A percentile compares a stretch with the other conserved stretches of the same genome.
Evolutionary conservation across 2,329 filamentous ascomycete genomes (phyloP).

Genomic region (Diaporthe humulicola): DNA sequence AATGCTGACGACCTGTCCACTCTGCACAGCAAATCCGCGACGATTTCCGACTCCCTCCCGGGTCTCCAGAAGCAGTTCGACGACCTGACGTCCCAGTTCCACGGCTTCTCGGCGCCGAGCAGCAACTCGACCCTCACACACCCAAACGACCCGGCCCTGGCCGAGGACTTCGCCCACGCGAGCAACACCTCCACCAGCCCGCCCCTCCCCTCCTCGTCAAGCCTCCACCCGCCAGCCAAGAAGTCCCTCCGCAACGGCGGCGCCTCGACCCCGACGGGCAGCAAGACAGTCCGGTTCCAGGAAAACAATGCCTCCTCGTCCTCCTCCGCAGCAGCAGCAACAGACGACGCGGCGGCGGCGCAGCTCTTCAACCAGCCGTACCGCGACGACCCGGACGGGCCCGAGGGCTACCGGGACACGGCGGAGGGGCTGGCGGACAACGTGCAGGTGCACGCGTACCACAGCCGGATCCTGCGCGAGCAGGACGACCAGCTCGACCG

Average conservation of each 20-base stretch:
- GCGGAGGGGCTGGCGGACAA: conserved; percentile 74
- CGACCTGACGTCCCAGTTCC: conserved; percentile 85
- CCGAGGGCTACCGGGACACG: conserved; percentile 71
- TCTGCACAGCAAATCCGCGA: conserved; percentile 57
- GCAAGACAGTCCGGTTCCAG: conserved; percentile 89
- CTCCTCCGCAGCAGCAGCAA: conserved; percentile 51
- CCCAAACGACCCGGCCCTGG: conserved; percentile 75
- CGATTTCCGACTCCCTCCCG: conserved; percentile 74
- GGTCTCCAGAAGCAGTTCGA: conserved; percentile 80
- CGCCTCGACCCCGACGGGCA: conserved; percentile 55
- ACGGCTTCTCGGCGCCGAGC: conserved; percentile 69
- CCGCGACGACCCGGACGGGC: conserved; percentile 75
- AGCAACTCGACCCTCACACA: conserved; percentile 66
- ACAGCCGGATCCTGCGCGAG: conserved; percentile 83
- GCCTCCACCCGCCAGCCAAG: conserved; percentile 42
- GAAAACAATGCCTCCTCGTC: conserved; percentile 70
- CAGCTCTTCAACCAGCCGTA: conserved; percentile 70
- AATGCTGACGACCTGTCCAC: conserved; percentile 66
- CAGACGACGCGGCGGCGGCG: conserved; percentile 67
- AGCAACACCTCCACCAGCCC: conserved; percentile 53
- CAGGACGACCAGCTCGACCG: conserved; percentile 95
- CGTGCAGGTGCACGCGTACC: conserved; percentile 88
- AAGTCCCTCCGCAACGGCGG: conserved; percentile 49
- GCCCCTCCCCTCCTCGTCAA: conserved; percentile 56
- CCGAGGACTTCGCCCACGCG: conserved; percentile 75